phyloP scores from a whole-genome alignment of 331 rosid species.

The Rosa hybrid region DNA sequence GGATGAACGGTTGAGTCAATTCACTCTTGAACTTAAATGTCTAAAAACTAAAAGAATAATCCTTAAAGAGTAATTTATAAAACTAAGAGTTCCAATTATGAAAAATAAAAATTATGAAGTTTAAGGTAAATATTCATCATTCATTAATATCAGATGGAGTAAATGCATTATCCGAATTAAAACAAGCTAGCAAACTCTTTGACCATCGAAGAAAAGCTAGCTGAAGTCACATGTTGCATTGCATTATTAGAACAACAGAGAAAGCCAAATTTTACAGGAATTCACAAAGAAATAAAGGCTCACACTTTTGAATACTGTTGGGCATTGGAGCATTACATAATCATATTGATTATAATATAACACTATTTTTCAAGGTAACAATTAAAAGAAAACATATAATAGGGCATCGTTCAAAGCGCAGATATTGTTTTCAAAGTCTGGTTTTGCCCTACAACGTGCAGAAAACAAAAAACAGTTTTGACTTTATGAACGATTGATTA shows the following conservation, averaged over 20 bases:
- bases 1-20: too few species aligned
- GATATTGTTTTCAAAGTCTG: background rate
- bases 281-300: background rate
- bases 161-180: background rate
- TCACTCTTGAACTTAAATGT: too few species aligned
- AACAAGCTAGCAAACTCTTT: background rate
- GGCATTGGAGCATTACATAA: background rate
- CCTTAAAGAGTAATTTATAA: background rate
- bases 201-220: background rate
- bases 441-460: background rate
- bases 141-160: background rate
- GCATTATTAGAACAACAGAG: background rate
- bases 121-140: background rate
- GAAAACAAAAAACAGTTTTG: background rate
- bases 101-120: too few species aligned
- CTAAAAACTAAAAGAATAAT: too few species aligned
- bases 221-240: background rate
- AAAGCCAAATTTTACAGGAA: background rate
- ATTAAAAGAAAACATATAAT: background rate
- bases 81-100: too few species aligned
- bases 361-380: background rate
- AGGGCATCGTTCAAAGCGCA: background rate
- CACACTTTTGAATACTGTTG: background rate
- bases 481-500: constrained; percentile 1
- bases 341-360: background rate